Conservation (phyloP, 164 flowering plant genomes). For the Brasenia schreberi region DNA sequence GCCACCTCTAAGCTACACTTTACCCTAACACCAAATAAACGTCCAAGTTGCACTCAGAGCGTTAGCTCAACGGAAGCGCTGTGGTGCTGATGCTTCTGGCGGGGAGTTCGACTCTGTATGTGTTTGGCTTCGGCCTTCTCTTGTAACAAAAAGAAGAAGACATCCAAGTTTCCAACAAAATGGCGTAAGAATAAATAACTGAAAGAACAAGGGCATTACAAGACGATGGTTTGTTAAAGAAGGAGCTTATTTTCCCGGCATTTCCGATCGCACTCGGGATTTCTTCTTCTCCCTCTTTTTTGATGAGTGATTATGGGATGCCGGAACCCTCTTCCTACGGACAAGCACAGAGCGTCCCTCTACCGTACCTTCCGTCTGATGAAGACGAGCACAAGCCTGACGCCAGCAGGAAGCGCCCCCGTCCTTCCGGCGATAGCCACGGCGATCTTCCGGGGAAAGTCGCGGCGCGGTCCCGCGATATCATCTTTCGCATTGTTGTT, state of each 20-base stretch:
- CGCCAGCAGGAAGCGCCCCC: background rate
- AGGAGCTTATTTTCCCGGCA: background rate
- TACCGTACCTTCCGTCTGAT: background rate
- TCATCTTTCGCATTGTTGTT: slow-evolving; percentile 58
- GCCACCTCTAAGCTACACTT: no score
- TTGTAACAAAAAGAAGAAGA: no score
- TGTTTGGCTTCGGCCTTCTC: no score
- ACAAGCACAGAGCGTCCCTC: background rate
- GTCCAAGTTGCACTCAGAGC: no score
- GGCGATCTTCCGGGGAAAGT: background rate
- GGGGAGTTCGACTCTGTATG: no score
- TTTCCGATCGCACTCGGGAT: background rate
- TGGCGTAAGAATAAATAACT: no score
- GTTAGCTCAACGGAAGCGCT: no score
- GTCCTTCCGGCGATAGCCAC: background rate
- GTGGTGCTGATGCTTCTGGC: no score
- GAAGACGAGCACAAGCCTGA: background rate
- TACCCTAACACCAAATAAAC: no score
- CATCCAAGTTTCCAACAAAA: no score
- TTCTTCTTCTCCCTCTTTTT: background rate
- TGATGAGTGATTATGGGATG: background rate
- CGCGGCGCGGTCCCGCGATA: slow-evolving; percentile 4
- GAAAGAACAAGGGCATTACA: background rate
- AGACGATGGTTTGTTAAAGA: no score
- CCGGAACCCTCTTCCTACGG: background rate